phyloP scores from a whole-genome alignment of 768 basidiomycete species.

The Collybiopsis luxurians region DNA sequence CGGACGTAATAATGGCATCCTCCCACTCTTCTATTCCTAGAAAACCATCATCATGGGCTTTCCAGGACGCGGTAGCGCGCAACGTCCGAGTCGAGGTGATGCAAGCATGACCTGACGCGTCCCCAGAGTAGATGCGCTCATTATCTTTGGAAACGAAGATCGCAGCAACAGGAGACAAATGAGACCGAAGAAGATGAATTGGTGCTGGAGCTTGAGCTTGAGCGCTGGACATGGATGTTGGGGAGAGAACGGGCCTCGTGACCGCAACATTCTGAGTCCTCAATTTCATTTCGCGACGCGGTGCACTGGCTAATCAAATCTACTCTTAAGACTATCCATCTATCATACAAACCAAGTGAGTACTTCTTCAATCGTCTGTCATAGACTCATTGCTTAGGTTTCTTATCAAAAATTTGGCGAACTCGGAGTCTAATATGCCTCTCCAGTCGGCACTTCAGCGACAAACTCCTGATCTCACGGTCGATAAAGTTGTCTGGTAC shows the following conservation, averaged over 20 bases:
- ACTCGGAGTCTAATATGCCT: no score
- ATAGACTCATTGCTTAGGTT: no score
- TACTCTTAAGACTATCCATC: no score
- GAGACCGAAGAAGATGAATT: constrained; percentile 71
- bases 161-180: constrained; percentile 59
- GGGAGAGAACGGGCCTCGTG: neutral
- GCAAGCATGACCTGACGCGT: constrained; percentile 72
- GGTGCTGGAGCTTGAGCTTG: constrained; percentile 52
- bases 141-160: constrained; percentile 70
- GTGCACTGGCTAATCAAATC: no score
- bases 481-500: no score
- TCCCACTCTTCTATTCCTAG: constrained; percentile 80
- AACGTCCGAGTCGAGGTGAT: constrained; percentile 74
- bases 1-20: constrained; percentile 72
- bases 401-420: no score
- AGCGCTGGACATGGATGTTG: neutral
- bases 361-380: no score
- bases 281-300: no score
- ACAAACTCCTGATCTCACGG: no score
- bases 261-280: no score
- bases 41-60: constrained; percentile 73
- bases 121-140: constrained; percentile 83
- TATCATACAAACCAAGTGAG: no score
- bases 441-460: no score
- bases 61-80: constrained; percentile 74